Evolutionary conservation across 163 green algal genomes (phyloP), one percentile per base, ranked within the genome.

Genomic region (Scenedesmus sp.): DNA sequence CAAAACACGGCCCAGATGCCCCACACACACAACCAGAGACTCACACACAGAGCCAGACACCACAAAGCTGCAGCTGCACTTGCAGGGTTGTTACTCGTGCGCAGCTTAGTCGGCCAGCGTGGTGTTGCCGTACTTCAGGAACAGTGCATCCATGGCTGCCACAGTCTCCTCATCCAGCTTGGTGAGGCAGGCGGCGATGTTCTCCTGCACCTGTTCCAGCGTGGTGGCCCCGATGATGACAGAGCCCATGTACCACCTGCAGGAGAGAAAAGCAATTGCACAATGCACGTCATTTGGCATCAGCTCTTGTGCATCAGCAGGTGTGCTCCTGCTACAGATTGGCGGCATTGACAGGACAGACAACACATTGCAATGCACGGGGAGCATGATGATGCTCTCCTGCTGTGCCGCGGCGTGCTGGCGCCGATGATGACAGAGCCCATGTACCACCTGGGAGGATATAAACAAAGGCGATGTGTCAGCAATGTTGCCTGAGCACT

Each of bases 181-280:
- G 3, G 34, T 60, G 46, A 67, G 52, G 92, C 73, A 94, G 9
- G 97, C 94, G 12, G 86, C 93, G 10, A 98, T 96, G 95, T 98
- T 97, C 91, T 99, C 97, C 87, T 96, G 94, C 0, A 98, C 93
- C 93, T 98, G 96, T 62, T 97, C 92, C 90, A 98, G 60, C 5
- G 90, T 95, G 46, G 97, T 98, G 84, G 96, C 96, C 0, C 95
- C 95, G 55, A 96, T 96, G 93, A 97, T 97, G 64, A 96, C 92
- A 26, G 84, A 81, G 1, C 88, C 93, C 92, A 96, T 95, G 94
- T 94, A 96, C 95, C 93, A 96, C 70, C 87, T 91, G 87, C 20
- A 62, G 16, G 5, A 18, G n/a, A 9, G 13, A 3, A 34, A 34
- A 76, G 26, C 10, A 77, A 34, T 4, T 9, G 8, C 6, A 77